These are phyloP conservation scores for Fraxinus quadrangulata DNA, from an alignment of 257 asterid species.

Conservation along the genomic window DNA sequence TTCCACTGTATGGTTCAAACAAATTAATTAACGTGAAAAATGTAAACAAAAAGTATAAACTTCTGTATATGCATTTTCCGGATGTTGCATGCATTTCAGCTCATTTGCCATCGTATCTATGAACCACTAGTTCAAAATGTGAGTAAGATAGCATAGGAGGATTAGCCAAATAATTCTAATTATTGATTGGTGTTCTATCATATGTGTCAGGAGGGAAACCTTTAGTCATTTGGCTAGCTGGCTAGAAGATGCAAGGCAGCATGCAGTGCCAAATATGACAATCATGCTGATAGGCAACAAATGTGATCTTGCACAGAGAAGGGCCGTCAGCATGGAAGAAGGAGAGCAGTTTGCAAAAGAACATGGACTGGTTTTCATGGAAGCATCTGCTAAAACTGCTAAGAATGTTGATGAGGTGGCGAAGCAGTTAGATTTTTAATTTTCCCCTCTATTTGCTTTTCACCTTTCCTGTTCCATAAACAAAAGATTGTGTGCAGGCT, in stretches of 20 bases:
- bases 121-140: background rate
- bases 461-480: slow-evolving; percentile 14
- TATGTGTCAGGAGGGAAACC: slow-evolving; percentile 59
- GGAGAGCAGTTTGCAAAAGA: slow-evolving; percentile 69
- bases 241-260: slow-evolving; percentile 71
- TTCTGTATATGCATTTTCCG: background rate
- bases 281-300: slow-evolving; percentile 64
- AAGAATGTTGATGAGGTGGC: slow-evolving; percentile 67
- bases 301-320: slow-evolving; percentile 64
- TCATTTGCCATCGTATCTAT: too few relatives aligned
- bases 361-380: slow-evolving; percentile 66
- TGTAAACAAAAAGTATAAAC: background rate
- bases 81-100: too few relatives aligned
- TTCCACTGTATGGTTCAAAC: too few relatives aligned
- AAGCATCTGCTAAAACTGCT: slow-evolving; percentile 74
- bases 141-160: background rate
- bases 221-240: slow-evolving; percentile 68
- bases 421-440: slow-evolving; percentile 13
- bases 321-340: slow-evolving; percentile 70
- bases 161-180: background rate
- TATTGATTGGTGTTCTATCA: slow-evolving; percentile 22
- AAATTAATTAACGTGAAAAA: too few relatives aligned
- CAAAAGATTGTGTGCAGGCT: slow-evolving; percentile 55
- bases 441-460: background rate
- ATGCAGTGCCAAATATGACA: slow-evolving; percentile 63